Percentiles rank a stretch among this genome's conserved stretches.
These are phyloP conservation scores for Hypoxylon lenormandii DNA, from an alignment of 495 filamentous ascomycete genomes.

Conservation along the genomic window DNA sequence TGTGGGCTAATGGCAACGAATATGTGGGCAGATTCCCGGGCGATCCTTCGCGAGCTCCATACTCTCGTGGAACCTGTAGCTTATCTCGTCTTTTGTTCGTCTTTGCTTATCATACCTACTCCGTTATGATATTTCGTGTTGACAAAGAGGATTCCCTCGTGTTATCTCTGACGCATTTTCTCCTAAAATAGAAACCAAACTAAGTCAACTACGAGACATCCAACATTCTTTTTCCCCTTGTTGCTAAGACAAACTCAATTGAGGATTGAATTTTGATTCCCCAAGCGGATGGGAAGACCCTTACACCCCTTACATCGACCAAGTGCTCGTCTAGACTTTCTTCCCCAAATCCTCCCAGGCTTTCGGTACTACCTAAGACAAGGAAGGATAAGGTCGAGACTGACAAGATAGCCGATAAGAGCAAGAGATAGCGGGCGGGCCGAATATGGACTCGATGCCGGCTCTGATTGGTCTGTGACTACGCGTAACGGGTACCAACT, in stretches of 20 bases:
- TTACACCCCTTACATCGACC: constrained; percentile 10
- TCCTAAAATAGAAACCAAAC: neutral
- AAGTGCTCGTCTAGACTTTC: constrained; percentile 22
- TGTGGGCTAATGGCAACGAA: constrained; percentile 9
- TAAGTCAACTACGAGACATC: neutral
- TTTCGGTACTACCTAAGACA: constrained; percentile 14
- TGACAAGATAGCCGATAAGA: constrained; percentile 39
- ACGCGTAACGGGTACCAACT: constrained; percentile 3
- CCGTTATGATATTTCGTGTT: constrained; percentile 33
- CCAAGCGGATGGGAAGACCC: constrained; percentile 5
- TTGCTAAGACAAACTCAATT: neutral
- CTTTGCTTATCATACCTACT: constrained; percentile 13
- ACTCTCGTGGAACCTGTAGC: neutral
- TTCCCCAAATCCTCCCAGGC: constrained; percentile 21
- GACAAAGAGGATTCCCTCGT: neutral
- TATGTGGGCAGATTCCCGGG: constrained; percentile 30
- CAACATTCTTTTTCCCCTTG: neutral
- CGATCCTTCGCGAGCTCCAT: constrained; percentile 41
- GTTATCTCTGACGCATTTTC: neutral
- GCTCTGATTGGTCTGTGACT: constrained; percentile 27
- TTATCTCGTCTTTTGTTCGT: constrained; percentile 1
- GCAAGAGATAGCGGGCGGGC: constrained; percentile 37
- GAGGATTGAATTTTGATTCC: neutral
- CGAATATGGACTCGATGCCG: constrained; percentile 35
- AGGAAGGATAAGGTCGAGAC: neutral